phyloP scores from a whole-genome alignment of 441 rosid genomes.

The Aquilaria agallochum region DNA sequence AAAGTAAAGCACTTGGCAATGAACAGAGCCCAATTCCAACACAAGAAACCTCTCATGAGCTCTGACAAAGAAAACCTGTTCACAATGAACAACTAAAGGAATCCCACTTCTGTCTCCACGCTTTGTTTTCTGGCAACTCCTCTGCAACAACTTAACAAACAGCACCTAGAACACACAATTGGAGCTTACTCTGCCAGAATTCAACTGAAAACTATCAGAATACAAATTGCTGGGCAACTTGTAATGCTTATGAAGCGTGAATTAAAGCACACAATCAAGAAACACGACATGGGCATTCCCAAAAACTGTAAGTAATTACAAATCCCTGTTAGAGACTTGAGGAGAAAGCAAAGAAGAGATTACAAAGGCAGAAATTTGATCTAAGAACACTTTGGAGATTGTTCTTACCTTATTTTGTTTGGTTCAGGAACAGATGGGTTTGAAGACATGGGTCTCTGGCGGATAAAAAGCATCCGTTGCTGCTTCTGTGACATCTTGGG shows the following conservation, averaged over 20 bases:
- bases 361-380: neutral
- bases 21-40: neutral
- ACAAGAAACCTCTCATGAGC: no score
- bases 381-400: no score
- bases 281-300: neutral
- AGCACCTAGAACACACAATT: neutral
- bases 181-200: neutral
- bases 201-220: neutral
- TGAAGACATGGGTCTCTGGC: constrained; percentile 16
- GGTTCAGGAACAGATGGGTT: constrained; percentile 15
- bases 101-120: neutral
- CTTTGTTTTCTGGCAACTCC: neutral
- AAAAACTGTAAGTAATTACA: neutral
- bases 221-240: constrained; percentile 1
- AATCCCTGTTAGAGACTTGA: neutral
- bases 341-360: neutral
- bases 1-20: neutral
- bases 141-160: neutral
- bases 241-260: constrained; percentile 12
- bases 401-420: constrained; percentile 16
- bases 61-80: neutral
- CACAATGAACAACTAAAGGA: neutral
- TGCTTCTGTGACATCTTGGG: constrained; percentile 31
- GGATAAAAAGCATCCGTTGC: constrained; percentile 22
- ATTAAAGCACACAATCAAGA: neutral